phyloP scores from a whole-genome alignment of 1,284 basidiomycete genomes.

The Cryptococcus sp. region DNA sequence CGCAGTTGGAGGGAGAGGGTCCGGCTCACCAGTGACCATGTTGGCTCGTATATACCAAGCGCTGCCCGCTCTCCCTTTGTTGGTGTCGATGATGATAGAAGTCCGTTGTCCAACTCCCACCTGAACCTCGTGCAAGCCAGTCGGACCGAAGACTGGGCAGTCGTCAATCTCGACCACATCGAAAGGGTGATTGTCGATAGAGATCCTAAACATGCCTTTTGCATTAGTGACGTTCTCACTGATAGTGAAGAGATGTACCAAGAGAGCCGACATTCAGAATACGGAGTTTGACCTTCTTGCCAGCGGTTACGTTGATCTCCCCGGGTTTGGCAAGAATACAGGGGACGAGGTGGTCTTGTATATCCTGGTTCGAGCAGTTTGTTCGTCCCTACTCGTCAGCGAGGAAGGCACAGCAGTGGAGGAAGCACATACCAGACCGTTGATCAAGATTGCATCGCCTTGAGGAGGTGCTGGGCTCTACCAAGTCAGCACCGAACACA shows the following conservation, averaged over 20 bases:
- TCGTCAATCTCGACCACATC: slow-evolving; percentile 32
- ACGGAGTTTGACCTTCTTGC: slow-evolving; percentile 17
- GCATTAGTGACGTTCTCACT: background rate
- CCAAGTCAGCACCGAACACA: background rate
- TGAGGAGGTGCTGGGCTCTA: slow-evolving; percentile 12
- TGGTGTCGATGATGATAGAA: slow-evolving; percentile 34
- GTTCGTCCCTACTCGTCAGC: slow-evolving; percentile 3
- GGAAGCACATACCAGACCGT: slow-evolving; percentile 22
- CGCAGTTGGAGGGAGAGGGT: background rate
- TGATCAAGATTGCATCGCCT: slow-evolving; percentile 25
- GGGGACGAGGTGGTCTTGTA: background rate
- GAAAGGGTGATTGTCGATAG: slow-evolving; percentile 30
- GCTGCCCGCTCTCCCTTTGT: slow-evolving; percentile 21
- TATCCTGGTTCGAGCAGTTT: slow-evolving; percentile 9
- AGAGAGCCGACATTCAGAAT: slow-evolving; percentile 25
- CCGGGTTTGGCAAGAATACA: slow-evolving; percentile 3
- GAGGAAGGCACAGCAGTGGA: background rate
- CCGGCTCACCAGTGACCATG: slow-evolving; percentile 15
- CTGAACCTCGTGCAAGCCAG: slow-evolving; percentile 18
- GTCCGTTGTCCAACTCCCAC: slow-evolving; percentile 34
- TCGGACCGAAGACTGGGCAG: slow-evolving; percentile 17
- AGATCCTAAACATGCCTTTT: slow-evolving; percentile 16
- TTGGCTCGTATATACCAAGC: slow-evolving; percentile 36
- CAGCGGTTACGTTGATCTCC: slow-evolving; percentile 12
- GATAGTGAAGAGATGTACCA: slow-evolving; percentile 2